These are phyloP conservation scores for Ustilago hordei DNA, from an alignment of 1,284 basidiomycete genomes.

Conservation along the genomic window DNA sequence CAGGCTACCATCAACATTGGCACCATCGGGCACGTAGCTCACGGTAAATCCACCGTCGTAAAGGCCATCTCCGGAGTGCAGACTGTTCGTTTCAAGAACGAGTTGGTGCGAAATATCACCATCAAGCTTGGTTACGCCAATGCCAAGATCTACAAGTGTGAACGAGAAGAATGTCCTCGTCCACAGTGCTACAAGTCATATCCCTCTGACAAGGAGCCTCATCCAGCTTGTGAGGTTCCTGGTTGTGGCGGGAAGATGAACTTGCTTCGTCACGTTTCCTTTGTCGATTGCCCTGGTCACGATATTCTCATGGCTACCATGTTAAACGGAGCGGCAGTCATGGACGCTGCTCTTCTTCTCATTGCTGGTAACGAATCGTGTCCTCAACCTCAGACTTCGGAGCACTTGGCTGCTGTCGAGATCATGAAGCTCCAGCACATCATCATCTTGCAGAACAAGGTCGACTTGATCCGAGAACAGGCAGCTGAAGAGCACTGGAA, in stretches of 20 bases:
- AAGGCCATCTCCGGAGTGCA: conserved; percentile 99
- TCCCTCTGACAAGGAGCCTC: conserved; percentile 91
- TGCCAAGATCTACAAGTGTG: conserved; percentile 99
- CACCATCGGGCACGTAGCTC: conserved; percentile 72
- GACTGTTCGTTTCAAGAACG: conserved; percentile 99
- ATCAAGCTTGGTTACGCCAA: conserved; percentile 99
- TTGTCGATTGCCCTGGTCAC: conserved; percentile 79
- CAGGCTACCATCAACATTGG: conserved; percentile 77
- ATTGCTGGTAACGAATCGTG: conserved; percentile 98
- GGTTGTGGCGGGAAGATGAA: conserved; percentile 92
- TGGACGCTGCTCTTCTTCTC: conserved; percentile 96
- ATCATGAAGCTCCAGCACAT: conserved; percentile 99
- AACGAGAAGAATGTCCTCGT: conserved; percentile 89
- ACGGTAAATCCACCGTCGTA: conserved; percentile 98
- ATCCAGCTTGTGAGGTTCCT: conserved; percentile 90
- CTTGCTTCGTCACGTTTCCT: conserved; percentile 83
- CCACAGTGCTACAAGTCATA: conserved; percentile 95
- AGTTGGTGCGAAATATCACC: conserved; percentile 87
- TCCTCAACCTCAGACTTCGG: conserved; percentile 97
- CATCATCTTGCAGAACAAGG: conserved; percentile 84
- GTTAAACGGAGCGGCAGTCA: conserved; percentile 98
- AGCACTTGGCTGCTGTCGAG: conserved; percentile 97
- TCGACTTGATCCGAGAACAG: conserved; percentile 68
- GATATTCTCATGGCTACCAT: conserved; percentile 95
- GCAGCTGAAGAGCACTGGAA: conserved; percentile 69